Conservation (phyloP, 1,139 yeast species). For the Yamadazyma siamensis region DNA sequence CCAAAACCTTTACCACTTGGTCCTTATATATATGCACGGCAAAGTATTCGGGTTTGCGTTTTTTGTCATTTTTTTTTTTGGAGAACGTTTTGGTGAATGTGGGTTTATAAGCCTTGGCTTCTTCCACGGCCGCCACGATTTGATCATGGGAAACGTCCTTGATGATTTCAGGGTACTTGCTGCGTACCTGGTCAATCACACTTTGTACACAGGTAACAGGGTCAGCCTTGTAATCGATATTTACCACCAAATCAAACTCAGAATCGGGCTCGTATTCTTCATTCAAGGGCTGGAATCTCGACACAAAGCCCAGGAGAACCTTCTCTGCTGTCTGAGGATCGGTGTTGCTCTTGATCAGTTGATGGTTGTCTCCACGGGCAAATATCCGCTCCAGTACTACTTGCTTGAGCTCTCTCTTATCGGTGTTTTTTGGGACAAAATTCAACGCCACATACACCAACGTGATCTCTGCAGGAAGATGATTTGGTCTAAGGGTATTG, state of each 20-base stretch:
- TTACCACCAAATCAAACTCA: constrained; percentile 60
- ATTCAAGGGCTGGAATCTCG: constrained; percentile 62
- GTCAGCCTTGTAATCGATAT: constrained; percentile 43
- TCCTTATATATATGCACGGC: constrained; percentile 23
- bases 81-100: constrained; percentile 37
- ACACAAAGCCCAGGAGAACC: constrained; percentile 72
- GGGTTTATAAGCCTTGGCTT: constrained; percentile 55
- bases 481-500: constrained; percentile 29
- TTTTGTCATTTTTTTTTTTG: constrained; percentile 14
- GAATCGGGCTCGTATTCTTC: constrained; percentile 54
- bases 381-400: constrained; percentile 60
- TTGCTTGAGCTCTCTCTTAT: constrained; percentile 35
- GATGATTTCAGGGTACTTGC: constrained; percentile 47
- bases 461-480: constrained; percentile 27
- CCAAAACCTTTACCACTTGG: constrained; percentile 7
- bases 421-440: constrained; percentile 38
- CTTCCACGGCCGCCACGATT: constrained; percentile 40
- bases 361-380: constrained; percentile 85
- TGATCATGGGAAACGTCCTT: constrained; percentile 38
- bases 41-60: constrained; percentile 19
- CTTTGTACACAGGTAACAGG: constrained; percentile 50
- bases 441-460: constrained; percentile 64
- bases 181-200: constrained; percentile 29
- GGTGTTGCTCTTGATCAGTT: constrained; percentile 60
- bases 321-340: constrained; percentile 45